Evolutionary conservation across 768 basidiomycete genomes (phyloP).

Genomic region (Chiua virens): DNA sequence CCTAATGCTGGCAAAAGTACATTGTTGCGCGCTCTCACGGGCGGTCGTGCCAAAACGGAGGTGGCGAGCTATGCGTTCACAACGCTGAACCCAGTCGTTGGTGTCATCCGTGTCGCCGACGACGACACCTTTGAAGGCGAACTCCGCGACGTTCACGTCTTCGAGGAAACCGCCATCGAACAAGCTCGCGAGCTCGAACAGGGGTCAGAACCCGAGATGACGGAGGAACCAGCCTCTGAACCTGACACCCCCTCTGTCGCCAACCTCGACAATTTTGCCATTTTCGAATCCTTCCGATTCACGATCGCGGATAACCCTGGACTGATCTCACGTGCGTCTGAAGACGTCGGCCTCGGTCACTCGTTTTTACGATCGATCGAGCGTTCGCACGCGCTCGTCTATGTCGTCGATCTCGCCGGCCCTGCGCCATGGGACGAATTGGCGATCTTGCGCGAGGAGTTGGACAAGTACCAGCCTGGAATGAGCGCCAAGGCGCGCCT

Average conservation of each 20-base stretch:
- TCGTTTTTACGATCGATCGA: conserved; percentile 93
- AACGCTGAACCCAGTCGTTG: conserved; percentile 91
- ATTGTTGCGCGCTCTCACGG: conserved; percentile 83
- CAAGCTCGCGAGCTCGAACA: conserved; percentile 42
- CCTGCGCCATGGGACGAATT: conserved; percentile 80
- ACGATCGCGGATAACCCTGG: conserved; percentile 98
- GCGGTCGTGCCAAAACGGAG: conserved; percentile 77
- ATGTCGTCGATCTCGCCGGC: conserved; percentile 85
- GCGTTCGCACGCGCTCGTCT: conserved; percentile 84
- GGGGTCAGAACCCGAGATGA: conserved; percentile 6
- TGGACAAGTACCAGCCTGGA: conserved; percentile 78
- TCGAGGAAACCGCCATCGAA: conserved; percentile 70
- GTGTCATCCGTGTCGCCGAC: conserved; percentile 80
- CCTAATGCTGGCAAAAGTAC: conserved; percentile 97
- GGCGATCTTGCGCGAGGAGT: conserved; percentile 68
- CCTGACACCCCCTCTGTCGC: not conserved
- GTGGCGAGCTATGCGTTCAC: conserved; percentile 94
- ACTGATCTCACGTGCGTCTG: conserved; percentile 78
- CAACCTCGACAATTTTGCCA: conserved; percentile 47
- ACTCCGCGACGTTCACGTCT: conserved; percentile 46
- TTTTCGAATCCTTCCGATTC: conserved; percentile 80
- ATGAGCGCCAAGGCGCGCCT: conserved; percentile 76
- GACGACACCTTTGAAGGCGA: conserved; percentile 76
- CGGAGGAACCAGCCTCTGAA: not conserved
- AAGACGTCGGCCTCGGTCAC: conserved; percentile 91